These are phyloP conservation scores for Vishniacozyma victoriae DNA, from an alignment of 768 basidiomycete species.

Conservation along the genomic window DNA sequence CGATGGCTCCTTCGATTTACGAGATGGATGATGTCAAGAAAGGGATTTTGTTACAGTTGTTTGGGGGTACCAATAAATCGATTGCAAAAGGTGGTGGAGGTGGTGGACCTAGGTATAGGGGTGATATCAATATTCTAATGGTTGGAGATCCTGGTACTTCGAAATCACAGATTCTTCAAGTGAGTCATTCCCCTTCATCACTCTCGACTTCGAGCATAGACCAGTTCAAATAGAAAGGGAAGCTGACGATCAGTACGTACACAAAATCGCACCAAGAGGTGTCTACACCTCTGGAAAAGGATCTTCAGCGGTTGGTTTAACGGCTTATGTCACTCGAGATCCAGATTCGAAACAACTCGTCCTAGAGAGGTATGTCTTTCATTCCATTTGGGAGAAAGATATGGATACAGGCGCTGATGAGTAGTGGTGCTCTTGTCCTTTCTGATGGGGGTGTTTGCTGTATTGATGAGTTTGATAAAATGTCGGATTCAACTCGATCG, in stretches of 20 bases:
- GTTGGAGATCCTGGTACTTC: slow-evolving; percentile 99
- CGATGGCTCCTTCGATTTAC: slow-evolving; percentile 91
- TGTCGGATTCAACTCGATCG: slow-evolving; percentile 52
- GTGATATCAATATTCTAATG: slow-evolving; percentile 94
- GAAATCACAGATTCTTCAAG: slow-evolving; percentile 93
- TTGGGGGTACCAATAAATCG: slow-evolving; percentile 96
- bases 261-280: slow-evolving; percentile 95
- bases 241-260: slow-evolving; percentile 69
- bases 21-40: slow-evolving; percentile 99
- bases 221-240: not conserved
- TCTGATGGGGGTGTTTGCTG: slow-evolving; percentile 92
- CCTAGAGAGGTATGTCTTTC: slow-evolving; percentile 90
- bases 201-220: not conserved
- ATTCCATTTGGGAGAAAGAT: slow-evolving; percentile 22
- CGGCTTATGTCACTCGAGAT: slow-evolving; percentile 96
- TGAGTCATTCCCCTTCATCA: slow-evolving; percentile 42
- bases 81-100: slow-evolving; percentile 88
- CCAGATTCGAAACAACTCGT: slow-evolving; percentile 98
- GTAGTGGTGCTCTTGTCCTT: slow-evolving; percentile 22
- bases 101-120: slow-evolving; percentile 91
- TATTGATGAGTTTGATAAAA: slow-evolving; percentile 84
- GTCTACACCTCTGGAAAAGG: slow-evolving; percentile 98
- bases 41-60: slow-evolving; percentile 89
- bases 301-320: slow-evolving; percentile 95
- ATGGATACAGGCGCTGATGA: not conserved